These are phyloP conservation scores for Pythium apleroticum DNA, from an alignment of 352 stramenopile species.

Conservation along the genomic window DNA sequence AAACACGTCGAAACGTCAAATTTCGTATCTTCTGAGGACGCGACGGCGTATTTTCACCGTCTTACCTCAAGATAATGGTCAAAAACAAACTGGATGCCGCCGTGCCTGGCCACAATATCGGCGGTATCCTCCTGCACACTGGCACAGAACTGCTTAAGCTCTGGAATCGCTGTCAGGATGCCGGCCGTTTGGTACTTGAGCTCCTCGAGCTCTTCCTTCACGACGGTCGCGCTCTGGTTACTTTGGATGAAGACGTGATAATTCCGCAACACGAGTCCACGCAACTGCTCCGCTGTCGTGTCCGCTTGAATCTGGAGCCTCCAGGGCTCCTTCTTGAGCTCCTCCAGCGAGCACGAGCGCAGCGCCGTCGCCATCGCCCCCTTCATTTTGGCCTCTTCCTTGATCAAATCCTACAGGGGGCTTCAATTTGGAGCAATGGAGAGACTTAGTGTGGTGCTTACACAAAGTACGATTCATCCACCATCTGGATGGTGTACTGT, in stretches of 20 bases:
- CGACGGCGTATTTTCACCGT: background rate
- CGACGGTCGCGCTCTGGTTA: constrained; percentile 81
- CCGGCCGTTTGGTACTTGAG: constrained; percentile 68
- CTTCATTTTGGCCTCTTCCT: constrained; percentile 3
- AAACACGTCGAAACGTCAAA: constrained; percentile 10
- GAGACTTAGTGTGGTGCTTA: background rate
- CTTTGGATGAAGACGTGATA: constrained; percentile 92
- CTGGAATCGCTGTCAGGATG: constrained; percentile 51
- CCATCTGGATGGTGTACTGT: constrained; percentile 1
- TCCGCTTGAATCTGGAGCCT: constrained; percentile 82
- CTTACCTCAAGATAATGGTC: constrained; percentile 84
- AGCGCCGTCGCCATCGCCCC: constrained; percentile 26
- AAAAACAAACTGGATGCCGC: constrained; percentile 89
- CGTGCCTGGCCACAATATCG: constrained; percentile 63
- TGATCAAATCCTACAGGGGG: background rate
- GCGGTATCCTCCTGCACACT: constrained; percentile 54
- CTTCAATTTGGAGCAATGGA: background rate
- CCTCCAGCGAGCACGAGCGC: constrained; percentile 64
- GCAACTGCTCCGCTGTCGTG: constrained; percentile 71
- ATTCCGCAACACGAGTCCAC: constrained; percentile 83
- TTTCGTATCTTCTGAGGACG: too few species aligned
- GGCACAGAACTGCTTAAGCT: constrained; percentile 54
- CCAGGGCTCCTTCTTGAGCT: constrained; percentile 86
- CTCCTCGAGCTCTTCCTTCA: constrained; percentile 72
- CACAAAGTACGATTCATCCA: constrained; percentile 19